These are phyloP conservation scores for Pseudogymnoascus sp. DNA, from an alignment of 2,329 filamentous ascomycete species.

Conservation along the genomic window DNA sequence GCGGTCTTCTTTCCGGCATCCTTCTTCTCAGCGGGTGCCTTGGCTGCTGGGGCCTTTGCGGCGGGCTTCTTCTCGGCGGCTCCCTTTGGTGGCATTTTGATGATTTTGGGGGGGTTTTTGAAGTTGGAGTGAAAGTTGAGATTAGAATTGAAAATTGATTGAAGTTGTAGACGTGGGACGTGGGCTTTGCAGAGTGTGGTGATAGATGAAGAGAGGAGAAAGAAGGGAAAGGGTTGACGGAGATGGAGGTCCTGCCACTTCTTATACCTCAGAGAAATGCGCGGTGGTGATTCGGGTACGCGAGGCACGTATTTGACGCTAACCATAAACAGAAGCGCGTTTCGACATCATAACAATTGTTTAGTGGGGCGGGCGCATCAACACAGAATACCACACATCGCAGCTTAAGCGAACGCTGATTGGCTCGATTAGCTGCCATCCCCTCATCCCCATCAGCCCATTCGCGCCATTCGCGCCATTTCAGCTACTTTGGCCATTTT, in stretches of 20 bases:
- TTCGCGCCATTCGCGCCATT: constrained; percentile 16
- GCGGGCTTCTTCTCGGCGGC: constrained; percentile 94
- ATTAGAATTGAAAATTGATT: constrained; percentile 30
- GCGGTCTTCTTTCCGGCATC: constrained; percentile 99
- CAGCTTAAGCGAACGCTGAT: background rate
- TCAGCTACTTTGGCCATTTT: constrained; percentile 9
- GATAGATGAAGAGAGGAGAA: constrained; percentile 28
- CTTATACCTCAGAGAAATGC: constrained; percentile 13
- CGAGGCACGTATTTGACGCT: constrained; percentile 4
- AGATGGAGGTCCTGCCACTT: constrained; percentile 9
- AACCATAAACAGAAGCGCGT: constrained; percentile 10
- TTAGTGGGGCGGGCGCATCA: background rate
- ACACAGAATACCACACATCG: background rate
- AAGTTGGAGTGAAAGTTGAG: constrained; percentile 18
- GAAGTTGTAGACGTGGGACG: constrained; percentile 12
- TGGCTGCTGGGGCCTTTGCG: constrained; percentile 84
- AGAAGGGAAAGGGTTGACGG: constrained; percentile 13
- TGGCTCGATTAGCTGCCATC: constrained; percentile 8
- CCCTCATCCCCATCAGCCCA: constrained; percentile 20
- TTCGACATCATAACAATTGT: constrained; percentile 10
- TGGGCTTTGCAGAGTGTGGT: constrained; percentile 15
- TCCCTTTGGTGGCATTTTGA: constrained; percentile 92
- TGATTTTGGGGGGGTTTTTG: constrained; percentile 22
- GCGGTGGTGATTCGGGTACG: constrained; percentile 11
- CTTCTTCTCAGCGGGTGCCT: constrained; percentile 93